phyloP scores from a whole-genome alignment of 257 asterid genomes.

The Paulownia fortunei region DNA sequence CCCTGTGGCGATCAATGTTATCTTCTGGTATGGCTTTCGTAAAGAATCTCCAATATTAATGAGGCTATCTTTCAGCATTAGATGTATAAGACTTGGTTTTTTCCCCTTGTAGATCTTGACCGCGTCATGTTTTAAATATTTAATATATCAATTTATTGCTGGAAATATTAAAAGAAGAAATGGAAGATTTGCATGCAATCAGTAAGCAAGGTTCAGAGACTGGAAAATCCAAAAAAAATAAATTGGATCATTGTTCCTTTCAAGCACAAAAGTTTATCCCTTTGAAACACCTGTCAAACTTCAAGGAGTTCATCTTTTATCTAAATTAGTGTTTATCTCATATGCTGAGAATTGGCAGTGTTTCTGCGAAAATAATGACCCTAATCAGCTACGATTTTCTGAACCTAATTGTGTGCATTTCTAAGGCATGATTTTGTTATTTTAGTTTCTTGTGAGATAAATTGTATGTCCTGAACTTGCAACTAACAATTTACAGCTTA shows the following conservation, averaged over 20 bases:
- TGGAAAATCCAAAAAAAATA: neutral
- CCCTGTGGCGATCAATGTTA: slow-evolving; percentile 90
- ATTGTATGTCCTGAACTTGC: too few species aligned
- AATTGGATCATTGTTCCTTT: neutral
- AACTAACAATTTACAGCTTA: too few species aligned
- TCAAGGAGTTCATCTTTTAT: neutral
- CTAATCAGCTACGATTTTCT: slow-evolving; percentile 1
- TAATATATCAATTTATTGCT: neutral
- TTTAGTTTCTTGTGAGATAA: neutral
- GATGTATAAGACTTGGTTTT: neutral
- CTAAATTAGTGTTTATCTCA: neutral
- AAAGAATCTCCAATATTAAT: slow-evolving; percentile 18
- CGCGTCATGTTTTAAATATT: neutral
- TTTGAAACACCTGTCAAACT: neutral
- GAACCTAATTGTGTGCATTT: neutral
- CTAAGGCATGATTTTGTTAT: neutral
- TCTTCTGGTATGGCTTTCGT: slow-evolving; percentile 66
- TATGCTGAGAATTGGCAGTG: slow-evolving; percentile 14
- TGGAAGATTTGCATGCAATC: neutral
- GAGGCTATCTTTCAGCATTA: slow-evolving; percentile 11
- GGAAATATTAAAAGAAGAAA: slow-evolving; percentile 4
- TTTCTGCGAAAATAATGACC: neutral
- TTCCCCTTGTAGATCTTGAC: slow-evolving; percentile 6
- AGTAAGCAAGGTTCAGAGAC: neutral
- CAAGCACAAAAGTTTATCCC: neutral